Conservation (phyloP, 345 rosid genomes). For the Eucalyptus polybractea region DNA sequence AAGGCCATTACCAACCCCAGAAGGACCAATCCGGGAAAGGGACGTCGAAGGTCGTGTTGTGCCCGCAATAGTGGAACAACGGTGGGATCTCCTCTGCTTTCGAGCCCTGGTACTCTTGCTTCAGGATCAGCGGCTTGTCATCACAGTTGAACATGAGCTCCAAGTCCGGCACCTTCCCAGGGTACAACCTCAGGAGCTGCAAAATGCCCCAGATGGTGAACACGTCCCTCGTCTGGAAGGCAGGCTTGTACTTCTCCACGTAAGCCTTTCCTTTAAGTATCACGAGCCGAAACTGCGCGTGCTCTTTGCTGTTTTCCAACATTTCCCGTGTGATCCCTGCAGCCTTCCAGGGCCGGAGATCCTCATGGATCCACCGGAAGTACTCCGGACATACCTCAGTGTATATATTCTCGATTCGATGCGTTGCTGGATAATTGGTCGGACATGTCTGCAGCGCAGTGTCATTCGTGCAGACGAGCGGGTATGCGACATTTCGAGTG, state of each 20-base stretch:
- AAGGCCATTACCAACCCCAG: constrained; percentile 58
- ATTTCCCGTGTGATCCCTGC: constrained; percentile 10
- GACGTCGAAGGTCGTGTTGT: constrained; percentile 10
- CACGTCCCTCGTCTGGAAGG: constrained; percentile 14
- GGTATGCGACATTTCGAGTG: neutral
- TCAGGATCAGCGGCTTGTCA: constrained; percentile 7
- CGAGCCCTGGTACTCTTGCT: neutral
- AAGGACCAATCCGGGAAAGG: constrained; percentile 73
- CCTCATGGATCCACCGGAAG: constrained; percentile 26
- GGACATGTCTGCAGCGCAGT: constrained; percentile 7
- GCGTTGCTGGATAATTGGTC: neutral
- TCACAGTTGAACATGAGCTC: constrained; percentile 24
- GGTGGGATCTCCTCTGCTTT: constrained; percentile 12
- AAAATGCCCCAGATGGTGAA: constrained; percentile 27
- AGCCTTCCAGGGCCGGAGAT: constrained; percentile 16
- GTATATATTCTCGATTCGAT: neutral
- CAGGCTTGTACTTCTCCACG: constrained; percentile 7
- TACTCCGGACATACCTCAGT: constrained; percentile 6
- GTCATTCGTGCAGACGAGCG: neutral
- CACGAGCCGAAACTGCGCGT: constrained; percentile 17
- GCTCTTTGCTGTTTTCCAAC: neutral
- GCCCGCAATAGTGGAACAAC: constrained; percentile 22
- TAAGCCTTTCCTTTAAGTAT: constrained; percentile 17
- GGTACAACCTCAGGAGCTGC: constrained; percentile 18
- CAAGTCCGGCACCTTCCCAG: constrained; percentile 21